Evolutionary conservation across 2,329 filamentous ascomycete species (phyloP), one percentile per base, ranked within the genome.

Genomic region (Botrytis sinoallii): DNA sequence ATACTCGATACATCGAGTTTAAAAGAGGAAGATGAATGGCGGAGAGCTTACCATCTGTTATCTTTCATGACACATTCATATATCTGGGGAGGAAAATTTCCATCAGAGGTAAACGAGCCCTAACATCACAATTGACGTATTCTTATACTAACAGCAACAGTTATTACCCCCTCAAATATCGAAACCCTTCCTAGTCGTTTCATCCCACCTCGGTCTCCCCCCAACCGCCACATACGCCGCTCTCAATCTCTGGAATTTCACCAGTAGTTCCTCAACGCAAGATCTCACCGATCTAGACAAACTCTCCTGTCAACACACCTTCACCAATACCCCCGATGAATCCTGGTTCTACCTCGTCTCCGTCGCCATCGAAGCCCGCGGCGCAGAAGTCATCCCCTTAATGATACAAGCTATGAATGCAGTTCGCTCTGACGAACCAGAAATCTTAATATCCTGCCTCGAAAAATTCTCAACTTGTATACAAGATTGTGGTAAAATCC

Each of bases 311-410:
- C 86, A 95, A 16, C 88, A 92, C 79, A 97, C 95, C 20, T 96
- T 97, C 79, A 98, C 94, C 7, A 95, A 94, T 40, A 96, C 93
- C 12, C 84, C 91, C 69, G 94, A 97, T 77, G 95, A 98, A 83
- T 94, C 94, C 78, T 98, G 95, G 95, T 98, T 98, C 83, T 95
- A 95, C 78, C 86, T 96, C 55, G 88, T 98, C 75, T 97, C 93
- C 0, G 92, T 96, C 0, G 94, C 95, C 29, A 97, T 98, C 81
- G 95, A 98, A 83, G 92, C 93, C 48, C 88, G 90, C 65, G 94
- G 92, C 0, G 94, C 91, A 0, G 85, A 87, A 0, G 89, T 93
- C 48, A 90, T 98, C 74, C 92, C 93, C 0, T 82, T 91, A 72
- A 94, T 97, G 90, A 85, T 97, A 38, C 84, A 87, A 42, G 95